These are phyloP conservation scores for Cerrena zonata DNA, from an alignment of 1,284 basidiomycete genomes.

Conservation along the genomic window DNA sequence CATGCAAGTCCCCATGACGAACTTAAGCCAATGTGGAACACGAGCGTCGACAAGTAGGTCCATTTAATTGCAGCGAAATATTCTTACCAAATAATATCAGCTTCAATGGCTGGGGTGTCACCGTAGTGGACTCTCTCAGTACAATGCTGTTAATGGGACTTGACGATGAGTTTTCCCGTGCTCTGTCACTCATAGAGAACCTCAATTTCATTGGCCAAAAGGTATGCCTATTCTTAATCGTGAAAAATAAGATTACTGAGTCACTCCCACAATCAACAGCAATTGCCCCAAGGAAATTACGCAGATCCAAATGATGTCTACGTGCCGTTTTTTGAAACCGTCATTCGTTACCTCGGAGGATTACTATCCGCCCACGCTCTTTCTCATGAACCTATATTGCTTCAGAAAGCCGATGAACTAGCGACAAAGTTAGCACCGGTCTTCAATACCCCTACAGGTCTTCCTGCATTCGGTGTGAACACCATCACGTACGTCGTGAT, in stretches of 20 bases:
- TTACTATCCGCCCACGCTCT: slow-evolving; percentile 67
- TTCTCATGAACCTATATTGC: slow-evolving; percentile 47
- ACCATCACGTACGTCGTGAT: slow-evolving; percentile 29
- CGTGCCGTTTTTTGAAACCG: slow-evolving; percentile 68
- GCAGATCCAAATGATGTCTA: slow-evolving; percentile 10
- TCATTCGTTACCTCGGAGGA: slow-evolving; percentile 72
- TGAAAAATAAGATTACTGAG: neutral
- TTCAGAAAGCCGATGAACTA: slow-evolving; percentile 48
- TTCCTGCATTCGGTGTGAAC: slow-evolving; percentile 47
- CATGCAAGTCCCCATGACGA: slow-evolving; percentile 60
- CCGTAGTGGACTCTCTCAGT: slow-evolving; percentile 78
- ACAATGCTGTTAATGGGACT: slow-evolving; percentile 86
- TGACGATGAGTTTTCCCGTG: slow-evolving; percentile 70
- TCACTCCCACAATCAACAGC: neutral
- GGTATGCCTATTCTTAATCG: neutral
- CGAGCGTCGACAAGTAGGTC: slow-evolving; percentile 46
- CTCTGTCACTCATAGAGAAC: slow-evolving; percentile 55
- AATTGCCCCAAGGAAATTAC: neutral
- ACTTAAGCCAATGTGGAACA: slow-evolving; percentile 46
- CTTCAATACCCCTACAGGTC: slow-evolving; percentile 44
- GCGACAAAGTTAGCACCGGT: slow-evolving; percentile 44
- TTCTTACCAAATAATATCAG: slow-evolving; percentile 30
- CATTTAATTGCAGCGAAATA: neutral
- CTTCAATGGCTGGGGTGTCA: slow-evolving; percentile 84
- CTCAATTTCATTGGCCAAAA: neutral